Percentiles rank a stretch among this genome's conserved stretches.
These are phyloP conservation scores for Kwoniella europaea DNA, from an alignment of 768 basidiomycete genomes.

Conservation along the genomic window DNA sequence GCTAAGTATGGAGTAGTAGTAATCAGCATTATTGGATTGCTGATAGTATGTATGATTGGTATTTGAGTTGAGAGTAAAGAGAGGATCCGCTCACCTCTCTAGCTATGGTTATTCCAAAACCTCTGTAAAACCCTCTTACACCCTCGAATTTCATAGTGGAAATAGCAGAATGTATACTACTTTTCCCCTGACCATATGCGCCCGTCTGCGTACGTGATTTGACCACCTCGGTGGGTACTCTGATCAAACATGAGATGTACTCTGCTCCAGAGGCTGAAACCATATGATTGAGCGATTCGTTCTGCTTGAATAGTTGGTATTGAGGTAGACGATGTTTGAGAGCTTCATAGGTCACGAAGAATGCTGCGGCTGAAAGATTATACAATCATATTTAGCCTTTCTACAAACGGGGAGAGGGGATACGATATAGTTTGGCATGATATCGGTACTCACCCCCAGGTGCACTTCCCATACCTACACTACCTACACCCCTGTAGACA, in stretches of 20 bases:
- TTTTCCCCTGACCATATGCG: slow-evolving; percentile 64
- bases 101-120: slow-evolving; percentile 79
- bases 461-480: slow-evolving; percentile 91
- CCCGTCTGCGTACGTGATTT: slow-evolving; percentile 91
- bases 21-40: too few relatives aligned
- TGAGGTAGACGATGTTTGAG: slow-evolving; percentile 77
- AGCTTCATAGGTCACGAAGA: slow-evolving; percentile 92
- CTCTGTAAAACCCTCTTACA: slow-evolving; percentile 79
- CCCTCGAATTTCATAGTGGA: slow-evolving; percentile 66
- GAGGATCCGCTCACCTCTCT: slow-evolving; percentile 63
- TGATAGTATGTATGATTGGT: too few relatives aligned
- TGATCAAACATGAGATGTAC: slow-evolving; percentile 81
- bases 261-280: slow-evolving; percentile 64
- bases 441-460: slow-evolving; percentile 77
- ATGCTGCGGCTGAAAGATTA: slow-evolving; percentile 75
- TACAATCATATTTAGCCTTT: not conserved
- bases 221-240: slow-evolving; percentile 94
- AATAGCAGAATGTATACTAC: slow-evolving; percentile 53
- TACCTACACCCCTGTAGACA: slow-evolving; percentile 91
- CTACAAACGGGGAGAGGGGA: not conserved
- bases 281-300: slow-evolving; percentile 65
- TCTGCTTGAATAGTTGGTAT: slow-evolving; percentile 63
- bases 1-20: slow-evolving; percentile 62
- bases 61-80: not conserved
- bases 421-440: not conserved